Percentiles rank a stretch among this genome's conserved stretches.
Conservation (phyloP, 345 rosid species). For the Lepidium aucheri region DNA sequence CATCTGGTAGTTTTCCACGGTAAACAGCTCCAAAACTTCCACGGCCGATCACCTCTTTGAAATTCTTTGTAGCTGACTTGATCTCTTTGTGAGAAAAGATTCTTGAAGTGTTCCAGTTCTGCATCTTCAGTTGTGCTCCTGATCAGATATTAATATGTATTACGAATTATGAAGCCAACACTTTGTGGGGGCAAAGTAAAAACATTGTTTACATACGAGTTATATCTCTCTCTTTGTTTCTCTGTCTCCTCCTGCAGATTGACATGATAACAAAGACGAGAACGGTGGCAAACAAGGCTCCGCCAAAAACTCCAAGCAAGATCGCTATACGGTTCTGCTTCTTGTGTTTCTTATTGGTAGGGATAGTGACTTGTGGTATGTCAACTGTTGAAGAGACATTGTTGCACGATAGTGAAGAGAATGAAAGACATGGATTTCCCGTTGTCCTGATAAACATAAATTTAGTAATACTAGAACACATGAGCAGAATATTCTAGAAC, state of each 20-base stretch:
- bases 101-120: slow-evolving; percentile 80
- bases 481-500: not conserved
- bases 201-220: slow-evolving; percentile 37
- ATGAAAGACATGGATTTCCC: slow-evolving; percentile 77
- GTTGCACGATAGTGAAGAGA: slow-evolving; percentile 50
- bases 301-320: slow-evolving; percentile 50
- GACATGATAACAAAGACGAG: slow-evolving; percentile 31
- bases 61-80: slow-evolving; percentile 67
- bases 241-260: slow-evolving; percentile 36
- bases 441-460: slow-evolving; percentile 43
- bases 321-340: slow-evolving; percentile 34
- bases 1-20: slow-evolving; percentile 74
- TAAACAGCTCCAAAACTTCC: slow-evolving; percentile 91
- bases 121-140: slow-evolving; percentile 52
- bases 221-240: slow-evolving; percentile 30
- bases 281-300: slow-evolving; percentile 46
- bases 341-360: slow-evolving; percentile 37
- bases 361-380: slow-evolving; percentile 68
- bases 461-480: slow-evolving; percentile 1
- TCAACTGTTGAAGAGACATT: slow-evolving; percentile 62
- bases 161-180: not conserved
- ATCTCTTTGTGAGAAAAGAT: slow-evolving; percentile 78
- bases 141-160: not conserved
- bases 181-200: not conserved
- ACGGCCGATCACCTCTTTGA: slow-evolving; percentile 74